phyloP scores from a whole-genome alignment of 352 stramenopile genomes.

The Globisporangium megalacanthum region DNA sequence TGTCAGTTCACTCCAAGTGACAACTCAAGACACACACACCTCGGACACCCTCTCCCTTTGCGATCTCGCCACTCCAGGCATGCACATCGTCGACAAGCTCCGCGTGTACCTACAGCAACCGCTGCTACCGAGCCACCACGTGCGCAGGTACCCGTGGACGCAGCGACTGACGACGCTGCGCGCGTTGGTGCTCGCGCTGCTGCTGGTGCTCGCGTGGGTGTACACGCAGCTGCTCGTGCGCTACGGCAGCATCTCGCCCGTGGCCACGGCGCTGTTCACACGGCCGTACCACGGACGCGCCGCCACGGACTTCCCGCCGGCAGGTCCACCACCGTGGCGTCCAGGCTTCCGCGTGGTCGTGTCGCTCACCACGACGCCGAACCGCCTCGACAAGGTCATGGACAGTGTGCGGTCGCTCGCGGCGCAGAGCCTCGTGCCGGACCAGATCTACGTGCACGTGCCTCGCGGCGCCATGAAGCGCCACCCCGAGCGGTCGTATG shows the following conservation, averaged over 20 bases:
- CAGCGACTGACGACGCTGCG: slow-evolving; percentile 37
- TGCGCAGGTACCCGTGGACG: slow-evolving; percentile 23
- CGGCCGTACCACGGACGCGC: slow-evolving; percentile 42
- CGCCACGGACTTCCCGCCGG: slow-evolving; percentile 28
- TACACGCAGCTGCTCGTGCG: slow-evolving; percentile 64
- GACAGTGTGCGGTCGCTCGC: slow-evolving; percentile 59
- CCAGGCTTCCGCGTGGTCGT: slow-evolving; percentile 74
- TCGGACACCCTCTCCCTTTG: too few relatives aligned
- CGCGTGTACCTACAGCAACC: slow-evolving; percentile 62
- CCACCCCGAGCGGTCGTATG: slow-evolving; percentile 66
- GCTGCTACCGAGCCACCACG: slow-evolving; percentile 39
- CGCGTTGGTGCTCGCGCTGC: slow-evolving; percentile 20
- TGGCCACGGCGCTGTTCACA: slow-evolving; percentile 62
- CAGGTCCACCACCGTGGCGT: slow-evolving; percentile 38
- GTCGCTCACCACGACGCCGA: slow-evolving; percentile 73
- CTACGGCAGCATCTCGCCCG: slow-evolving; percentile 73
- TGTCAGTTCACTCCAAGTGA: too few relatives aligned
- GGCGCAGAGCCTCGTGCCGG: slow-evolving; percentile 49
- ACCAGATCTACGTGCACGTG: slow-evolving; percentile 81
- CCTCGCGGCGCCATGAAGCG: slow-evolving; percentile 68
- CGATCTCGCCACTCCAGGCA: slow-evolving; percentile 8
- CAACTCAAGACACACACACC: background rate
- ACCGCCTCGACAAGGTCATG: slow-evolving; percentile 71
- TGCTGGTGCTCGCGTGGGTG: slow-evolving; percentile 31
- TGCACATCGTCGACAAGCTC: slow-evolving; percentile 22